Conservation (phyloP, 306 rosid genomes). For the Quercus wislizeni region DNA sequence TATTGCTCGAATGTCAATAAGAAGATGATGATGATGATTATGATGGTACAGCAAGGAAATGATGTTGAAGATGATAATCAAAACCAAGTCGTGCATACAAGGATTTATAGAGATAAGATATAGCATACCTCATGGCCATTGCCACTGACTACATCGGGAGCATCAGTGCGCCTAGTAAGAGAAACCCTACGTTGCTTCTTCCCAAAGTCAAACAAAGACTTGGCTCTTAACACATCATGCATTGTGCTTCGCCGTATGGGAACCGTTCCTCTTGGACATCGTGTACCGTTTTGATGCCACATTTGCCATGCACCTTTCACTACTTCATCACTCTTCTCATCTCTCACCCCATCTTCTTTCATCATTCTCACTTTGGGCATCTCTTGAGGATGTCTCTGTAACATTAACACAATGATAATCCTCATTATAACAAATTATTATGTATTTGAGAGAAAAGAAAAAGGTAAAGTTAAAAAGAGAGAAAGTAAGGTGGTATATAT, state of each 20-base stretch:
- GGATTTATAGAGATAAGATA: not conserved
- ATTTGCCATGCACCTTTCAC: conserved; percentile 46
- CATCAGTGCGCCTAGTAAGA: conserved; percentile 30
- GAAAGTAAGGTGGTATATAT: too few relatives aligned
- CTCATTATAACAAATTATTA: not conserved
- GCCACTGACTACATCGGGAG: conserved; percentile 67
- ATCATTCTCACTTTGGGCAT: conserved; percentile 46
- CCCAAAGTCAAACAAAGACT: conserved; percentile 76
- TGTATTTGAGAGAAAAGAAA: not conserved
- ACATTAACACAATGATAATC: not conserved
- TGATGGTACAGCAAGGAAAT: not conserved
- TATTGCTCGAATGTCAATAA: not conserved
- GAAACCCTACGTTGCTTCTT: conserved; percentile 47
- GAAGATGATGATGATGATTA: not conserved
- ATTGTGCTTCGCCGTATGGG: conserved; percentile 69
- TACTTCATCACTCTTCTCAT: not conserved
- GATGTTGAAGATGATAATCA: too few relatives aligned
- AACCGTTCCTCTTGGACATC: conserved; percentile 79
- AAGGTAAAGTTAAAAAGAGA: not conserved
- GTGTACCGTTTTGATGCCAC: conserved; percentile 86
- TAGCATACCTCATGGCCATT: conserved; percentile 83
- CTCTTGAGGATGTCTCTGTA: conserved; percentile 56
- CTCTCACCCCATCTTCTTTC: conserved; percentile 8
- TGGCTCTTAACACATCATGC: conserved; percentile 61
- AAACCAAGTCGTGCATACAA: too few relatives aligned